Evolutionary conservation across 2,329 filamentous ascomycete genomes (phyloP).

Genomic region (Colletotrichum limetticola): DNA sequence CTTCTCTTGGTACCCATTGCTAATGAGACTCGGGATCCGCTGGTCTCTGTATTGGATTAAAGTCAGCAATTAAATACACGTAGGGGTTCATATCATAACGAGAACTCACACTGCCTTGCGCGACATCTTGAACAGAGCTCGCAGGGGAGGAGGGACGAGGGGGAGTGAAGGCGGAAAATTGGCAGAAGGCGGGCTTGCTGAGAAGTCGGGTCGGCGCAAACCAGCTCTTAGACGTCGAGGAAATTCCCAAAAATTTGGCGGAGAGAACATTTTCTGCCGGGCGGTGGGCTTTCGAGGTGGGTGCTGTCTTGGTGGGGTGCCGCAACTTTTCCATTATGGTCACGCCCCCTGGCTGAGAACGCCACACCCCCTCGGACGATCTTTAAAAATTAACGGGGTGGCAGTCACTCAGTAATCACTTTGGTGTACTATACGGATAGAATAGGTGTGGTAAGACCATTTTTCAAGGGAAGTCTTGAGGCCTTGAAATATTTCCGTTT

Average conservation of each 20-base stretch:
- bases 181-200: conserved; percentile 20
- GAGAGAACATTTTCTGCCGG: conserved; percentile 49
- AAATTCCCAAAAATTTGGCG: conserved; percentile 51
- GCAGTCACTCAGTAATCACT: too few relatives aligned
- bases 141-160: conserved; percentile 3
- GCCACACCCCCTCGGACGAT: not conserved
- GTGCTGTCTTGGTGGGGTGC: conserved; percentile 21
- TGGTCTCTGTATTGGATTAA: conserved; percentile 71
- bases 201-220: conserved; percentile 13
- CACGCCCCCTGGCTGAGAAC: too few relatives aligned
- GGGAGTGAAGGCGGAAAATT: not conserved
- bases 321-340: conserved; percentile 17
- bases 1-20: conserved; percentile 93
- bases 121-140: conserved; percentile 58
- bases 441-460: not conserved
- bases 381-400: not conserved
- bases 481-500: not conserved
- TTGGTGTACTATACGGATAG: not conserved
- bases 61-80: not conserved
- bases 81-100: not conserved
- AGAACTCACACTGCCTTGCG: conserved; percentile 65
- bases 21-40: conserved; percentile 89
- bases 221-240: conserved; percentile 30
- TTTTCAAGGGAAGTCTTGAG: not conserved
- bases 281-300: conserved; percentile 43